Percentiles rank a stretch among this genome's conserved stretches.
Conservation (phyloP, 805 yeast species). For the Sugiyamaella smithiae region DNA sequence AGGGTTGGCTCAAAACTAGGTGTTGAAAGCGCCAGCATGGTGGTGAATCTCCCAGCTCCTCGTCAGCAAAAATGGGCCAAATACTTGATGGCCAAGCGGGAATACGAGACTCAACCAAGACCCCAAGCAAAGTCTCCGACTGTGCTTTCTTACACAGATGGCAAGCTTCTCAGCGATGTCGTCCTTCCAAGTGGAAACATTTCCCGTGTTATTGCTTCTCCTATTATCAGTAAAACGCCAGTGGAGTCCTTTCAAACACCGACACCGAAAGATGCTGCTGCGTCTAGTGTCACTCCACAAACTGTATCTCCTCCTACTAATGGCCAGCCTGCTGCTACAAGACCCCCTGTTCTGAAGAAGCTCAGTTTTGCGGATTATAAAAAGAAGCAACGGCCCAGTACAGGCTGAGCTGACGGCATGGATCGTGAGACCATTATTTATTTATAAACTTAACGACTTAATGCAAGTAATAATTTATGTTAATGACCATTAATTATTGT, state of each 20-base stretch:
- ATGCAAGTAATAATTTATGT: background rate
- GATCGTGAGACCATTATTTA: background rate
- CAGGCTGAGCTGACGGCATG: background rate
- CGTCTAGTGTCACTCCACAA: slow-evolving; percentile 5
- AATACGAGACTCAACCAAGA: background rate
- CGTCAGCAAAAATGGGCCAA: slow-evolving; percentile 2
- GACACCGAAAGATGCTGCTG: background rate
- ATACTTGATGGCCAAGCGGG: slow-evolving; percentile 10
- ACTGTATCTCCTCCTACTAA: slow-evolving; percentile 2
- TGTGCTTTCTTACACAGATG: background rate
- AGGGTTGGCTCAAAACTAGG: background rate
- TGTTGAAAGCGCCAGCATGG: background rate
- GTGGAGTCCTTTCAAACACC: background rate
- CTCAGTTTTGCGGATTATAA: slow-evolving; percentile 74
- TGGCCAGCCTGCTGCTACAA: slow-evolving; percentile 2
- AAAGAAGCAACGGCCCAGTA: slow-evolving; percentile 41
- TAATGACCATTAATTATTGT: no score
- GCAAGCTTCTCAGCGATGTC: background rate
- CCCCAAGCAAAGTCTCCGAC: background rate
- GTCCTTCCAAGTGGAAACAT: background rate
- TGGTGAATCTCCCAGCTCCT: slow-evolving; percentile 3
- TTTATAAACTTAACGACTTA: background rate
- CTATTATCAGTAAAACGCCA: background rate
- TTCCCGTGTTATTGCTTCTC: background rate
- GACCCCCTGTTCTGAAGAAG: slow-evolving; percentile 41